Conservation (phyloP, 805 yeast genomes). For the Pichia heedii region DNA sequence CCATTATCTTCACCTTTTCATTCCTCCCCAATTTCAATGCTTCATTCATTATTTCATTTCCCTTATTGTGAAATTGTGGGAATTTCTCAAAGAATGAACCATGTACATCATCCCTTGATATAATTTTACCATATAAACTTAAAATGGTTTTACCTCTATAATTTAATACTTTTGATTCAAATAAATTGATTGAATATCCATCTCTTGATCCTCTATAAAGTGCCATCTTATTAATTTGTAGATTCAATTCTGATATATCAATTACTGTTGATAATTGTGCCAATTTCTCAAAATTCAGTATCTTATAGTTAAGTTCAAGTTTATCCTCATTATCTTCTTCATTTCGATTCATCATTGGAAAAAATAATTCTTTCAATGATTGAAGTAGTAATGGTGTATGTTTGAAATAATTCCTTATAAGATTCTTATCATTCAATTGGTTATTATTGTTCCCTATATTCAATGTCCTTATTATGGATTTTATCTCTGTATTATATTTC, state of each 20-base stretch:
- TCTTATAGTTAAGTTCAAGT: conserved; percentile 22
- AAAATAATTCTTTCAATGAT: background rate
- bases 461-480: background rate
- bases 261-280: conserved; percentile 32
- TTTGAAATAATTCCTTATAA: background rate
- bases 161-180: conserved; percentile 75
- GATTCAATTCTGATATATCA: conserved; percentile 25
- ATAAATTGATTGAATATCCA: conserved; percentile 83
- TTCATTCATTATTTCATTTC: too few relatives aligned
- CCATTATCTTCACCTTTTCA: conserved; percentile 33
- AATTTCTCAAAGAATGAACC: too few relatives aligned
- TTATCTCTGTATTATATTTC: conserved; percentile 2
- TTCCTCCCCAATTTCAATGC: too few relatives aligned
- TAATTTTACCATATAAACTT: conserved; percentile 54
- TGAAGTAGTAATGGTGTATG: background rate
- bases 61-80: too few relatives aligned
- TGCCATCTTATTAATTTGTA: conserved; percentile 42
- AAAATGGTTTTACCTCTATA: conserved; percentile 85
- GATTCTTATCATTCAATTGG: background rate
- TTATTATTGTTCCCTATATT: background rate
- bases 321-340: background rate
- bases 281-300: conserved; percentile 31
- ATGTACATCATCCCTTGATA: conserved; percentile 36
- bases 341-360: background rate
- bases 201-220: conserved; percentile 64